Evolutionary conservation across 2,329 filamentous ascomycete species (phyloP), one percentile per base, ranked within the genome.

Genomic region (Neopestalotiopsis sp.): DNA sequence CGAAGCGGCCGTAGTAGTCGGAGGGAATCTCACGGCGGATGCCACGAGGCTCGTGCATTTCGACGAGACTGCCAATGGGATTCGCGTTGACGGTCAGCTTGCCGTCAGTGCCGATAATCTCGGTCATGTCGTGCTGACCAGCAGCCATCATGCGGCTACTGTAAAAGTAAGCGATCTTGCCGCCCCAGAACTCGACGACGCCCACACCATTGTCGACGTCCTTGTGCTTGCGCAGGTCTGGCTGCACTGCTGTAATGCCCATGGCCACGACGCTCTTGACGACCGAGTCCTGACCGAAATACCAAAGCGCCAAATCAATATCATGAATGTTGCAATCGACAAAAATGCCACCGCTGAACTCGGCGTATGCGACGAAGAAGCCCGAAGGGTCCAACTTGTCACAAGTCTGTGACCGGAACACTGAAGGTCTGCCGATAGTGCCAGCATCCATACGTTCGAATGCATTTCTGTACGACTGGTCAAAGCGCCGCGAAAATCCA

Each of bases 311-410:
- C 2, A 91, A 84, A 71, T 91, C 89, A 72, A 92, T 92, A 73
- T 92, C 91, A 81, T 92, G 91, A 74, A 92, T 89, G 65, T 87
- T 89, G 80, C 88, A 91, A 68, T 92, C 91, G 68, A 92, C 90
- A 73, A 92, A 92, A 76, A 92, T 91, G 28, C 90, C 90, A 42
- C 91, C 90, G 1, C 83, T 87, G 79, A 87, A 90, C 73, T 89
- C 82, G 13, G 90, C 89, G 78, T 92, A 92, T 28, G 85, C 83
- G 67, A 92, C 89, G 77, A 92, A 92, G 83, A 91, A 92, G 60
- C 90, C 90, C 0, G 84, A 84, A 0, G 89, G 87, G 69, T 91
- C 89, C 68, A 88, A 84, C 76, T 89, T 90, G 79, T 92, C 90
- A 78, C 89, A 91, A 0, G 90, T 92, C 78, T 92, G 90, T 60